Percentiles rank a stretch among this genome's conserved stretches.
Conservation (phyloP, 2,329 filamentous ascomycete species). For the Fusarium nematophilum region DNA sequence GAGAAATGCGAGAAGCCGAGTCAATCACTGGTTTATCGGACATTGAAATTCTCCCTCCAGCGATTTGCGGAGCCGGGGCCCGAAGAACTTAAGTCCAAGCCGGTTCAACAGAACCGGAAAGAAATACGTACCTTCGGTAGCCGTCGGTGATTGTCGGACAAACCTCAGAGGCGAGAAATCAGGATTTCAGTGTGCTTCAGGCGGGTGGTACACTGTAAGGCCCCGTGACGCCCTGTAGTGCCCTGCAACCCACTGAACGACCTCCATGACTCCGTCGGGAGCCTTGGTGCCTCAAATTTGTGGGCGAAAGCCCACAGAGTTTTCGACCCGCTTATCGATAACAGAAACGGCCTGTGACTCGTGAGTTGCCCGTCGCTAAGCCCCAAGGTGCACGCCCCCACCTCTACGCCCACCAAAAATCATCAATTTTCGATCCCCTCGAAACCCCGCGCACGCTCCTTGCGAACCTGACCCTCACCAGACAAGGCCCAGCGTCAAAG, state of each 20-base stretch:
- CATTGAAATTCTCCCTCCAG: slow-evolving; percentile 38
- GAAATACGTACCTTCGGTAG: slow-evolving; percentile 25
- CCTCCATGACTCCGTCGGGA: not conserved
- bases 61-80: slow-evolving; percentile 27
- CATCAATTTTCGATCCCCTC: slow-evolving; percentile 52
- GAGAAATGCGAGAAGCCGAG: slow-evolving; percentile 44
- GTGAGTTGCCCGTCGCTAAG: slow-evolving; percentile 49
- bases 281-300: slow-evolving; percentile 8
- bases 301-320: slow-evolving; percentile 15
- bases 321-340: slow-evolving; percentile 32
- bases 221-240: not conserved
- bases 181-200: too few species aligned
- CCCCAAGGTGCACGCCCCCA: slow-evolving; percentile 53
- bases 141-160: not conserved
- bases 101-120: slow-evolving; percentile 20
- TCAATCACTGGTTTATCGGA: slow-evolving; percentile 31
- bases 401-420: slow-evolving; percentile 55
- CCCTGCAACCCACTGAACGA: not conserved
- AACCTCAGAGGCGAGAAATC: too few species aligned
- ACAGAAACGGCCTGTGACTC: slow-evolving; percentile 22
- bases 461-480: slow-evolving; percentile 46
- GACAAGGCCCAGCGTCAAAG: slow-evolving; percentile 45
- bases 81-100: slow-evolving; percentile 22
- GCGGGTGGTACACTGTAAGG: not conserved
- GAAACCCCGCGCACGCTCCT: slow-evolving; percentile 51